A percentile compares a stretch with the other conserved stretches of the same genome.
phyloP scores from a whole-genome alignment of 148 eudicot species.

The Vaccinium macrocarpon region DNA sequence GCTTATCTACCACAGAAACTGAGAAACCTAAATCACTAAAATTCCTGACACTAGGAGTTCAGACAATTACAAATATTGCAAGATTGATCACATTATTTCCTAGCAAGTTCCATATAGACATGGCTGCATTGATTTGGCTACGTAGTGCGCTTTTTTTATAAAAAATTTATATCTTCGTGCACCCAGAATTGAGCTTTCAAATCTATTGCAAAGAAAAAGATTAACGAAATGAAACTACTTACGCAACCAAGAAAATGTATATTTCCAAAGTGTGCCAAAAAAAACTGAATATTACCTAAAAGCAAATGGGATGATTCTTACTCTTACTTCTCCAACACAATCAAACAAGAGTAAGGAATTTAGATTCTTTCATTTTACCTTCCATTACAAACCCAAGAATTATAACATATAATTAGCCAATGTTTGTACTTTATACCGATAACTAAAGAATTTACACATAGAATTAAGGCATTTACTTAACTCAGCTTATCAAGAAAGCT shows the following conservation, averaged over 20 bases:
- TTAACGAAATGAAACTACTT: background rate
- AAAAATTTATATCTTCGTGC: background rate
- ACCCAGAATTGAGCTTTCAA: background rate
- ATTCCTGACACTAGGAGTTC: background rate
- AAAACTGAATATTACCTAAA: background rate
- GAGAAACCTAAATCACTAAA: background rate
- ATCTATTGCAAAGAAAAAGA: background rate
- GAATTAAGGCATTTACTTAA: background rate
- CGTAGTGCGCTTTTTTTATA: background rate
- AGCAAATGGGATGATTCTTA: background rate
- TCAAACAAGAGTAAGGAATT: background rate
- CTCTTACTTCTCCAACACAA: background rate
- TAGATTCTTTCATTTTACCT: background rate
- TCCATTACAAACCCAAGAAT: too few species aligned
- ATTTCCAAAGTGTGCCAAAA: background rate
- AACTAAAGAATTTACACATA: background rate
- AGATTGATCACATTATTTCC: background rate
- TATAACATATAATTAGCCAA: background rate
- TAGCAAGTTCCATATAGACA: background rate
- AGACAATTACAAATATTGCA: background rate
- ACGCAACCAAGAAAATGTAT: background rate
- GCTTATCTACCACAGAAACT: background rate
- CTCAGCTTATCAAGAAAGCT: background rate
- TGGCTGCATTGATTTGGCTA: background rate
- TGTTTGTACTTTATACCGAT: background rate